Evolutionary conservation across 2,329 filamentous ascomycete species (phyloP).

Genomic region (Penicillium oxalicum): DNA sequence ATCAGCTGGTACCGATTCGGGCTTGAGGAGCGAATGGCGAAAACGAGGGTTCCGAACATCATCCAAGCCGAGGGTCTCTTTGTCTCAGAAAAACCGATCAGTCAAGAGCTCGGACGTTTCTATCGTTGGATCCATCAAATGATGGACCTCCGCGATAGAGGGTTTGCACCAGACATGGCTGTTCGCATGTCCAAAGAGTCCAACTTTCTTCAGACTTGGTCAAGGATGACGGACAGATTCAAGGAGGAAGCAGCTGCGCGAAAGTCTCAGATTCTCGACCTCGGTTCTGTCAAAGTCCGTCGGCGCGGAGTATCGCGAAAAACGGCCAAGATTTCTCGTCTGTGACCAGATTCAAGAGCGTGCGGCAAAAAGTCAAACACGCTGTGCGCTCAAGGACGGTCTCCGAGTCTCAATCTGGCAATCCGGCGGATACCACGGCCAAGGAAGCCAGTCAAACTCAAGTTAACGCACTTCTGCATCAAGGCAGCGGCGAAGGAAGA

Average conservation of each 20-base stretch:
- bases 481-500: no score
- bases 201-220: neutral
- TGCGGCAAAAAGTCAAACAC: neutral
- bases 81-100: conserved; percentile 16
- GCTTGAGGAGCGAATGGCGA: conserved; percentile 16
- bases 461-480: neutral
- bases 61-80: conserved; percentile 14
- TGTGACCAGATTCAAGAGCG: neutral
- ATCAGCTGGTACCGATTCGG: conserved; percentile 23
- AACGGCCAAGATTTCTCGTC: neutral
- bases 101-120: conserved; percentile 18
- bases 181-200: neutral
- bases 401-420: neutral
- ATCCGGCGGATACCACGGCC: neutral
- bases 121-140: conserved; percentile 10
- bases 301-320: neutral
- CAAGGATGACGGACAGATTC: neutral
- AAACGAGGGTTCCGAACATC: conserved; percentile 10
- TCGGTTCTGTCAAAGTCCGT: conserved; percentile 2
- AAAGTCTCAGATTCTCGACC: conserved; percentile 3
- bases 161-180: neutral
- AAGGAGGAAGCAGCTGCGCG: neutral
- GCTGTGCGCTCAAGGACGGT: neutral
- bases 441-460: neutral
- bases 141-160: neutral